Base-by-base conservation (phyloP, 2,329 filamentous ascomycete species). In the Sphaceloma murrayae region DNA sequence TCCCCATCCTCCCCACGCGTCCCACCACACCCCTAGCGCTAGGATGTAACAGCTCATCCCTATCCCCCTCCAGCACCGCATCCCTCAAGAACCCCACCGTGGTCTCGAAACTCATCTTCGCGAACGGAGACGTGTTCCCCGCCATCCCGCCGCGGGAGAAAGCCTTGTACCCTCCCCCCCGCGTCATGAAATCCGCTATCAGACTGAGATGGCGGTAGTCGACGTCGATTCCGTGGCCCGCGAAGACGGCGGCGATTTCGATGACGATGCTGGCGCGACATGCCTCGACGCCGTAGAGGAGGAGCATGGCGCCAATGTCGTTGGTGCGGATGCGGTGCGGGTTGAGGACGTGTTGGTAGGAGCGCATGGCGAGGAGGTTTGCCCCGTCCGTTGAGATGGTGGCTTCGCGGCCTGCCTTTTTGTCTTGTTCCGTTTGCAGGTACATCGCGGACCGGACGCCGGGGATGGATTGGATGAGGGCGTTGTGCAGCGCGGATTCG, bases 71-170 rank as follows among this genome's bases (percentile, higher is more conserved):
- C 47, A 93, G 69, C 18, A 95, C 82, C 1, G 91, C 88, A 59
- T 96, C 91, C 62, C 84, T 88, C 57, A 98, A 72, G 70, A 95
- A 95, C 1, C 83, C 81, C 29, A 96, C 75, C 2, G 91, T 98
- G 3, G 91, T 98, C 74, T 98, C 91, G 67, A 96, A 98, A 62
- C 85, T 94, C 89, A 96, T 96, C 74, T 96, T 96, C 66, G 91
- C 89, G 55, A 98, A 89, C 0, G 91, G 87, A 53, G 81, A 88
- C 19, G 89, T 81, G 57, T 85, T 88, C 52, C 84, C 80, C 58
- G 78, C 80, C 49, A 98, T 70, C 1, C 89, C 91, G 59, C 85
- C 93, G 38, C 91, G 82, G 65, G 85, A 94, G 68, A 98, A 98
- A 1, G 91, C 81, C 36, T 80, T 83, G 67, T 93, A 98, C 1